These are phyloP conservation scores for Debaryomyces tyrocola DNA, from an alignment of 805 yeast species.

Conservation along the genomic window DNA sequence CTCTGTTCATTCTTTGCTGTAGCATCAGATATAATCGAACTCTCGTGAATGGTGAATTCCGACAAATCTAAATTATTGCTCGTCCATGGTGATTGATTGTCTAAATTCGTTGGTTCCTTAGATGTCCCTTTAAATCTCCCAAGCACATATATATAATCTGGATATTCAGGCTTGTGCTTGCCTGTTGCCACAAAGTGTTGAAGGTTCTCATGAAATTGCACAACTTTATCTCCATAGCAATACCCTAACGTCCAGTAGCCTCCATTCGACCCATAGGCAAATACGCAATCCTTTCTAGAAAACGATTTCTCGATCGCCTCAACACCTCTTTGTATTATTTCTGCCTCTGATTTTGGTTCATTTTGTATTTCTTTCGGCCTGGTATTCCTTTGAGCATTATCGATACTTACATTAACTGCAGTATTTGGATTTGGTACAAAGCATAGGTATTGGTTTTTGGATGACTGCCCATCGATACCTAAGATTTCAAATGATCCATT, in stretches of 20 bases:
- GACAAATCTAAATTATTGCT: slow-evolving; percentile 13
- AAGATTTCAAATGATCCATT: slow-evolving; percentile 17
- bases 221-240: slow-evolving; percentile 48
- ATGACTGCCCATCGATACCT: slow-evolving; percentile 7
- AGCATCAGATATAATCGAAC: slow-evolving; percentile 22
- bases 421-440: slow-evolving; percentile 14
- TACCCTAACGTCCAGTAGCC: slow-evolving; percentile 58
- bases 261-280: slow-evolving; percentile 23
- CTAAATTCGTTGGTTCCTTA: slow-evolving; percentile 11
- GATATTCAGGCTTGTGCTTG: slow-evolving; percentile 30
- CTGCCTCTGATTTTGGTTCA: slow-evolving; percentile 5
- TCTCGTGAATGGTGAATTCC: slow-evolving; percentile 31
- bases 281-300: slow-evolving; percentile 20
- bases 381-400: neutral
- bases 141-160: slow-evolving; percentile 32
- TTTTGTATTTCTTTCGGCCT: too few relatives aligned
- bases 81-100: slow-evolving; percentile 21
- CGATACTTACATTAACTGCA: neutral
- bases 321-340: slow-evolving; percentile 17
- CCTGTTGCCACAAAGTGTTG: slow-evolving; percentile 21
- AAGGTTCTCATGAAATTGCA: slow-evolving; percentile 47
- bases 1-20: slow-evolving; percentile 10
- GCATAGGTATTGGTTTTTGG: slow-evolving; percentile 18
- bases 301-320: slow-evolving; percentile 15
- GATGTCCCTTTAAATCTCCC: slow-evolving; percentile 31